Evolutionary conservation across 2,329 filamentous ascomycete species (phyloP), one percentile per base, ranked within the genome.

Genomic region (Fusarium acutatum): DNA sequence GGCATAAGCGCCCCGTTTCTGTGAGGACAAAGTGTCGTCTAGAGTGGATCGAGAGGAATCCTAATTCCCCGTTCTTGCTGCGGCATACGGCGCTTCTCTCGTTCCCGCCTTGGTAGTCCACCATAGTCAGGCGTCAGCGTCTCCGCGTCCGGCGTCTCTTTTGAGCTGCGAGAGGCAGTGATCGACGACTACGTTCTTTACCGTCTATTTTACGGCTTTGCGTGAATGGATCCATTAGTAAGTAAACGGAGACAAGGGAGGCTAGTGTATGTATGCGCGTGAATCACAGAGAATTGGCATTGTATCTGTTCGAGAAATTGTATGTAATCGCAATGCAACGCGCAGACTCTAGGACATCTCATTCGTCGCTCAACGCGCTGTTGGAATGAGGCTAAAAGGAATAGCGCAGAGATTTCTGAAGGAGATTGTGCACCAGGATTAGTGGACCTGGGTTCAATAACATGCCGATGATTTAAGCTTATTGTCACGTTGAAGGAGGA

Each of bases 381-480:
- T n/a, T 56, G 38, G 32, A 49, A 71, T 60, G 53, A 58, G 64
- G 64, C 52, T 61, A 72, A 72, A 58, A 60, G 43, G 43, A 63
- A 69, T 73, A 66, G 75, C 43, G 68, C 49, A 63, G 71, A 66
- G 58, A 58, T 57, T 53, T 56, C 35, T 61, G 64, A 66, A 61
- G 34, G 66, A 58, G 52, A 65, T 60, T 43, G 32, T 52, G 49
- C 11, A 52, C 64, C 30, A 62, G 41, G 52, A 54, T 44, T 63
- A 61, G 75, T 77, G 73, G 71, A 57, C 34, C 72, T 32, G 8
- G n/a, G 20, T 24, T 53, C 53, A 66, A 57, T 24, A 38, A 64
- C 63, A 71, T 66, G 73, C 67, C 60, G 75, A 75, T 62, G 69
- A 77, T 77, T 77, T 77, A 77, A 77, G 75, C 75, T 77, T 77